Evolutionary conservation across 2,329 filamentous ascomycete species (phyloP).

Genomic region (Microdochium paspali): DNA sequence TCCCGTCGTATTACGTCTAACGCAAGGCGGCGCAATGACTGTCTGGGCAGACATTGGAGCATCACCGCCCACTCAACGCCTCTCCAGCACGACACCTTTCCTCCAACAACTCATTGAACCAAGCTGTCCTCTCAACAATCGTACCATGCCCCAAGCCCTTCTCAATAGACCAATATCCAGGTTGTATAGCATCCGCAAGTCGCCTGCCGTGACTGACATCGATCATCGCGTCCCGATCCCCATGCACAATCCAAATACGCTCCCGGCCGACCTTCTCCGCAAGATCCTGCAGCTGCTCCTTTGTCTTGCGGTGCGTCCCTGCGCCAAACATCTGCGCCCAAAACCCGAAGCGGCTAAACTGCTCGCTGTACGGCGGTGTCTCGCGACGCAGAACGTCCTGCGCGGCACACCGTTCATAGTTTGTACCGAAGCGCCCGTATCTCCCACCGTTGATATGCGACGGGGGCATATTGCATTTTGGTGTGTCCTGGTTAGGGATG

Average conservation of each 20-base stretch:
- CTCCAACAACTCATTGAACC: conserved; percentile 58
- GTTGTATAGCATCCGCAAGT: conserved; percentile 55
- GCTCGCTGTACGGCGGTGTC: conserved; percentile 53
- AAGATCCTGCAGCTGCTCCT: conserved; percentile 54
- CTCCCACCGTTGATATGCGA: conserved; percentile 2
- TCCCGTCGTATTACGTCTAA: no score
- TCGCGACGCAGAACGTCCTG: conserved; percentile 49
- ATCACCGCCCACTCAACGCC: conserved; percentile 25
- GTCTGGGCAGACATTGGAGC: no score
- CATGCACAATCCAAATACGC: conserved; percentile 70
- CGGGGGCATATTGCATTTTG: conserved; percentile 24
- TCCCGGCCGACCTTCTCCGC: conserved; percentile 61
- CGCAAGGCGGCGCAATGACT: no score
- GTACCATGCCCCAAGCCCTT: conserved; percentile 69
- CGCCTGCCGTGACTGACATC: conserved; percentile 58
- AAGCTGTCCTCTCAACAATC: conserved; percentile 58
- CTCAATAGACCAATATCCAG: conserved; percentile 51
- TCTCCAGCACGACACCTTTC: conserved; percentile 44
- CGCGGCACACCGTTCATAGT: conserved; percentile 75
- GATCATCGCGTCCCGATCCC: conserved; percentile 70
- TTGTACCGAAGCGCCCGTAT: conserved; percentile 56
- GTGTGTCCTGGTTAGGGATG: conserved; percentile 34
- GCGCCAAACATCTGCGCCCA: conserved; percentile 70
- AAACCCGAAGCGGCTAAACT: conserved; percentile 60
- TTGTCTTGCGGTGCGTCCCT: conserved; percentile 68